Evolutionary conservation across 805 yeast species (phyloP), one percentile per base, ranked within the genome.

Genomic region (Monosporozyma aquatica): DNA sequence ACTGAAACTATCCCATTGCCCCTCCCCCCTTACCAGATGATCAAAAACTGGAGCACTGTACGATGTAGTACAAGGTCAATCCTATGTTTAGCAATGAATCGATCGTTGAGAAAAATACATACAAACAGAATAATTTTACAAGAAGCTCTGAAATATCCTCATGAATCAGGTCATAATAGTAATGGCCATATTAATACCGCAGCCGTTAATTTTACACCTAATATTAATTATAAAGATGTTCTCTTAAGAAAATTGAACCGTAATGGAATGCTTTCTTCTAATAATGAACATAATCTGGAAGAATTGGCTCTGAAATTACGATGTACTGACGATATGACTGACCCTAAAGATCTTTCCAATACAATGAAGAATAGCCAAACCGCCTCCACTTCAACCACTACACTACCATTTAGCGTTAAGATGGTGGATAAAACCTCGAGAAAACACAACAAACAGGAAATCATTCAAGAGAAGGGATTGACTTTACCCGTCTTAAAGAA

Each of bases 361-460:
- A n/a, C n/a, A n/a, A n/a, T n/a, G n/a, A n/a, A n/a, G n/a, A n/a
- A n/a, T n/a, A n/a, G n/a, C n/a, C n/a, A n/a, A n/a, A n/a, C n/a
- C n/a, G n/a, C 28, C 9, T 22, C 33, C 6, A 22, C 37, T 8
- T 7, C 35, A 18, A 18, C 24, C 8, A 18, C 35, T 6, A 32
- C 9, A 10, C 13, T 50, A 24, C 89, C 89, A 0, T 82, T 82
- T 53, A 65, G 71, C 32, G 80, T 81, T 3, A 71, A 70, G 39
- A 58, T 71, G 0, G 74, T 71, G 46, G 51, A 53, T 33, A 45
- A 52, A 14, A 36, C 42, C 6, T 47, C 46, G 29, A 43, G 36
- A 14, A 29, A 21, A n/a, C 9, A 10, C 13, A 9, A 27, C 18
- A 15, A 17, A 17, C 14, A 27, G 7, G 28, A 30, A 24, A 20